Evolutionary conservation across 2,329 filamentous ascomycete genomes (phyloP).

Genomic region (Phoma sp.): DNA sequence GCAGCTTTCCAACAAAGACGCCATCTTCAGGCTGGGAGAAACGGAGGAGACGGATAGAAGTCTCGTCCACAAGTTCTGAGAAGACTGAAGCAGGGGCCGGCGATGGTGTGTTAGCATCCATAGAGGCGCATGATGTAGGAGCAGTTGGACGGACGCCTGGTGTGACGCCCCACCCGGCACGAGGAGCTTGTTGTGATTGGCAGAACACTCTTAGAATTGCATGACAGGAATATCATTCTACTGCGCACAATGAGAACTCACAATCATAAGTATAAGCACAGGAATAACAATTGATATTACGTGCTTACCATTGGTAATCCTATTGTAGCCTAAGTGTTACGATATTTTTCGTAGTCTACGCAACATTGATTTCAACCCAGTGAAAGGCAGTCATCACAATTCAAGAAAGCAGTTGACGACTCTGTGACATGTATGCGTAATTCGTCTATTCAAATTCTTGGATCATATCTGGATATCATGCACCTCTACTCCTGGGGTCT

Average conservation of each 20-base stretch:
- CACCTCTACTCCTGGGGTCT: slow-evolving; percentile 14
- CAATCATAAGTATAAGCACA: too few species aligned
- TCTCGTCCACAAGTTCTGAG: slow-evolving; percentile 20
- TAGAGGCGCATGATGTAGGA: slow-evolving; percentile 10
- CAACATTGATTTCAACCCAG: too few species aligned
- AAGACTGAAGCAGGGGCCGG: slow-evolving; percentile 4
- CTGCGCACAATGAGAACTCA: too few species aligned
- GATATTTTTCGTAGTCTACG: too few species aligned
- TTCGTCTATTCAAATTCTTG: slow-evolving; percentile 17
- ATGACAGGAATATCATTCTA: too few species aligned
- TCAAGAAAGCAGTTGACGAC: too few species aligned
- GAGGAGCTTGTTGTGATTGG: too few species aligned
- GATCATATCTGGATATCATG: slow-evolving; percentile 22
- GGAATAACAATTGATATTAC: too few species aligned
- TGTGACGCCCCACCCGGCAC: slow-evolving; percentile 1
- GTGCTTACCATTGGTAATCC: too few species aligned
- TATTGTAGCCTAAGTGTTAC: too few species aligned
- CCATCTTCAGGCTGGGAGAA: slow-evolving; percentile 24
- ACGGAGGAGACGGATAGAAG: slow-evolving; percentile 34
- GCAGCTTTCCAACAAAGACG: slow-evolving; percentile 24
- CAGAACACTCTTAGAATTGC: too few species aligned
- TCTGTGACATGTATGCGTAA: not conserved
- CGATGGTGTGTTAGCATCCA: slow-evolving; percentile 5
- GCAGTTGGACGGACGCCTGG: not conserved
- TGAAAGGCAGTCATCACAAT: too few species aligned